phyloP scores from a whole-genome alignment of 2,329 filamentous ascomycete species.

The Coleophoma crateriformis region DNA sequence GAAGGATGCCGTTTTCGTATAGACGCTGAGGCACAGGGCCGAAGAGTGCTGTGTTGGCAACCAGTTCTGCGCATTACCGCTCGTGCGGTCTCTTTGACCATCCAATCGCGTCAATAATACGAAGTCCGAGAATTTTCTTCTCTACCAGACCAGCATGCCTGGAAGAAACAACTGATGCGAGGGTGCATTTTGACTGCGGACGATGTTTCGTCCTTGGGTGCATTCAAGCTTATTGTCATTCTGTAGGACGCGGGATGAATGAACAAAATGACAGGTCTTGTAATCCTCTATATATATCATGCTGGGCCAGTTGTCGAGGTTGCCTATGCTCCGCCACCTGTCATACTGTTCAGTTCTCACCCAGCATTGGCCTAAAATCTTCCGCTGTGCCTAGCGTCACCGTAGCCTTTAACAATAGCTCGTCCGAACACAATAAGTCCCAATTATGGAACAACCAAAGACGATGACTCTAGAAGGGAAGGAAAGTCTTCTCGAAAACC shows the following conservation, averaged over 20 bases:
- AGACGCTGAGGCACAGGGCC: not conserved
- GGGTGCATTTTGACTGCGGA: not conserved
- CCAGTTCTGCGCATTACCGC: too few relatives aligned
- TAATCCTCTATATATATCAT: too few relatives aligned
- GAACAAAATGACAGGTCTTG: too few relatives aligned
- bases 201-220: not conserved
- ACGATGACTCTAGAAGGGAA: conserved; percentile 7
- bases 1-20: not conserved
- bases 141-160: not conserved
- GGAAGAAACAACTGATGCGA: not conserved
- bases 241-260: too few relatives aligned
- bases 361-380: not conserved
- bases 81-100: not conserved
- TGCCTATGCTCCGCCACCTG: too few relatives aligned
- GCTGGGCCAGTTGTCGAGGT: too few relatives aligned
- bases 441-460: conserved; percentile 8
- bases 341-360: too few relatives aligned
- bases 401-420: conserved; percentile 7
- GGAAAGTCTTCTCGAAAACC: not conserved
- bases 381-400: conserved; percentile 10
- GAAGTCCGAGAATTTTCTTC: not conserved
- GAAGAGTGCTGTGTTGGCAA: too few relatives aligned
- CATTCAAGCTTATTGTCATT: not conserved
- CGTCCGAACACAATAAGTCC: conserved; percentile 5
- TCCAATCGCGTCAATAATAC: not conserved